A percentile compares a stretch with the other conserved stretches of the same genome.
Conservation (phyloP, 176 grass and related monocot species). For the Secale cereale region DNA sequence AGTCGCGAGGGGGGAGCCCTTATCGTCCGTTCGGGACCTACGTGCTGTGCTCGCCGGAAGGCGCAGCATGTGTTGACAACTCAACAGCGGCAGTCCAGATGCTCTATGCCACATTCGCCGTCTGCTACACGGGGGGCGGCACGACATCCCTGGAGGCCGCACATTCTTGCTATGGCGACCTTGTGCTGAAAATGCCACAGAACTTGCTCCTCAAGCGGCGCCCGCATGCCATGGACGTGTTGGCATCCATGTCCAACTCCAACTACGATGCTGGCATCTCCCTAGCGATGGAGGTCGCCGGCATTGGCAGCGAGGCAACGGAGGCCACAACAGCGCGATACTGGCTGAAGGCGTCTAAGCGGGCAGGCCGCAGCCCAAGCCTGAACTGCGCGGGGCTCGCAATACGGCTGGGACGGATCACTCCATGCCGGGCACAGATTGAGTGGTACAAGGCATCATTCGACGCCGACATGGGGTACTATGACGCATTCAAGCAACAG, state of each 20-base stretch:
- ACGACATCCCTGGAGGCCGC: conserved; percentile 12
- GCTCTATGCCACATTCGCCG: conserved; percentile 67
- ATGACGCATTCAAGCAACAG: conserved; percentile 81
- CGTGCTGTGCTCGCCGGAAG: conserved; percentile 67
- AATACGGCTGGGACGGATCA: conserved; percentile 62
- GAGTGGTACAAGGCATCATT: conserved; percentile 93
- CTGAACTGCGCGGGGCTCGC: conserved; percentile 65
- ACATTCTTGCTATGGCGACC: conserved; percentile 59
- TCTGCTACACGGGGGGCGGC: not conserved
- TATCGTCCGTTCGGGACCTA: conserved; percentile 78
- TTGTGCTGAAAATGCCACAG: conserved; percentile 44
- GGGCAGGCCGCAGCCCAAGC: conserved; percentile 45
- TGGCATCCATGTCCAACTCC: conserved; percentile 13
- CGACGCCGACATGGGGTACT: conserved; percentile 76
- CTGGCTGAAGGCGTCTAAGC: conserved; percentile 66
- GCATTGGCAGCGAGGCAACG: conserved; percentile 45
- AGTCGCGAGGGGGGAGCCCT: conserved; percentile 1
- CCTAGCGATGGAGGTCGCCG: conserved; percentile 62
- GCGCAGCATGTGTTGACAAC: conserved; percentile 64
- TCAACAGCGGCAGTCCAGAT: conserved; percentile 46
- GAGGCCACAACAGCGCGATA: conserved; percentile 48
- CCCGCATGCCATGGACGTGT: not conserved
- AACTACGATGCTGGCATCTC: conserved; percentile 60
- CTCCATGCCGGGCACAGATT: conserved; percentile 72
- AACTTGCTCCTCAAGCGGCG: conserved; percentile 51